These are phyloP conservation scores for Nectriaceae sp. DNA, from an alignment of 2,329 filamentous ascomycete genomes.

Conservation along the genomic window DNA sequence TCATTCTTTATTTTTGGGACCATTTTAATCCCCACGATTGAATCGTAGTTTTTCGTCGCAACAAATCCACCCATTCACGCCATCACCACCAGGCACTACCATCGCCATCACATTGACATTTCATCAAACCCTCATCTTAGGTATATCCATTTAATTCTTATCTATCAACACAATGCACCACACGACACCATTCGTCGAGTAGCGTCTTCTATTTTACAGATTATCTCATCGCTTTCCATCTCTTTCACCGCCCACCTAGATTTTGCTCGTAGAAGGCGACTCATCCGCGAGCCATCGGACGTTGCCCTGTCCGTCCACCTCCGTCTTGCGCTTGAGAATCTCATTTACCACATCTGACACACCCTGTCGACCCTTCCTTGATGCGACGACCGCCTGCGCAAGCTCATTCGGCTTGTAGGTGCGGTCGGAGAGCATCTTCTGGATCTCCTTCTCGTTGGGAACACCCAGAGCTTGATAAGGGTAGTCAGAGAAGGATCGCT, in stretches of 20 bases:
- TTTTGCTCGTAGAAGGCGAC: slow-evolving; percentile 32
- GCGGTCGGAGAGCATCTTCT: slow-evolving; percentile 43
- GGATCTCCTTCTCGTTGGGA: slow-evolving; percentile 68
- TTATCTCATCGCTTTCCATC: slow-evolving; percentile 12
- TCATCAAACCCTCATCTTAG: too few species aligned
- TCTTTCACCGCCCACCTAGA: slow-evolving; percentile 25
- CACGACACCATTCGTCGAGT: slow-evolving; percentile 13
- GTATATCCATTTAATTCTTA: slow-evolving; percentile 19
- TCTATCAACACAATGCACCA: slow-evolving; percentile 28
- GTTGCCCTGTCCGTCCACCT: slow-evolving; percentile 44
- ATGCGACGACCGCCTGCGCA: slow-evolving; percentile 61
- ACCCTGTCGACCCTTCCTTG: slow-evolving; percentile 66
- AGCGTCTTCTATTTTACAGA: slow-evolving; percentile 31
- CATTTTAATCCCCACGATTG: slow-evolving; percentile 21
- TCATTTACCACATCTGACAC: slow-evolving; percentile 69
- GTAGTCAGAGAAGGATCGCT: slow-evolving; percentile 69
- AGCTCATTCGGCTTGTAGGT: slow-evolving; percentile 56
- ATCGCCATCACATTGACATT: slow-evolving; percentile 8
- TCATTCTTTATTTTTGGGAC: neutral
- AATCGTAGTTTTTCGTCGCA: slow-evolving; percentile 2
- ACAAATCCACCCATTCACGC: slow-evolving; percentile 6
- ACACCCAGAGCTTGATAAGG: slow-evolving; percentile 71
- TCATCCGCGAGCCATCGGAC: slow-evolving; percentile 40
- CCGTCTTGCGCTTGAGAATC: slow-evolving; percentile 65
- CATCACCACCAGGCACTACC: neutral